phyloP scores from a whole-genome alignment of 257 asterid species.

The Solanum appendiculatum region DNA sequence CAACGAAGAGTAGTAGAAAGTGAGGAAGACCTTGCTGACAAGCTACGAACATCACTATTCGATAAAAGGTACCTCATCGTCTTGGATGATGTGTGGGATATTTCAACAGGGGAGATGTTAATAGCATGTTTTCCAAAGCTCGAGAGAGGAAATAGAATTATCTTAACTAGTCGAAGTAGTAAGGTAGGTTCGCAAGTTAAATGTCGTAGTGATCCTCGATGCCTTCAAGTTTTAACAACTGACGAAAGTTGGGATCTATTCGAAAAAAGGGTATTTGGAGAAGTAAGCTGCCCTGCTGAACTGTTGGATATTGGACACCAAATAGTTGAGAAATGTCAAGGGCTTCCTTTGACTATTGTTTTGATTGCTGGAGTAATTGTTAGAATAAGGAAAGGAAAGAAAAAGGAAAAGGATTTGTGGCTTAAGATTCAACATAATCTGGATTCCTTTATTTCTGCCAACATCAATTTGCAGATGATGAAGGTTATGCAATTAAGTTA shows the following conservation, averaged over 20 bases:
- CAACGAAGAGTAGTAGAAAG: neutral
- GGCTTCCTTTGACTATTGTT: neutral
- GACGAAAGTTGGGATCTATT: neutral
- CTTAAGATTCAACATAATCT: too few relatives aligned
- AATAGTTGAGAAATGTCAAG: too few relatives aligned
- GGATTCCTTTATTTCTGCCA: too few relatives aligned
- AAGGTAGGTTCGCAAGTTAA: neutral
- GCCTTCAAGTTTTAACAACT: neutral
- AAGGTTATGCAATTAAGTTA: slow-evolving; percentile 20
- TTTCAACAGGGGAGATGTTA: neutral
- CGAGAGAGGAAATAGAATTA: neutral
- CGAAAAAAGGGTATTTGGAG: neutral
- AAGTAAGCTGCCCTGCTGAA: neutral
- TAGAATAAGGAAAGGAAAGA: neutral
- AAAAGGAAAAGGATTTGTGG: neutral
- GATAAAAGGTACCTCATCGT: neutral
- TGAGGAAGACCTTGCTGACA: neutral
- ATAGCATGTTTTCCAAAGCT: neutral
- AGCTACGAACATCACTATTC: neutral
- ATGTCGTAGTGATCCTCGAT: rapidly evolving
- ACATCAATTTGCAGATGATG: too few relatives aligned
- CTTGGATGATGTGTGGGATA: neutral
- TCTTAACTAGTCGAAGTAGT: neutral
- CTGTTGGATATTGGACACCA: neutral
- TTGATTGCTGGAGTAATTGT: neutral